Base-by-base conservation (phyloP, 495 filamentous ascomycete species). In the Pyronema omphalodes region DNA sequence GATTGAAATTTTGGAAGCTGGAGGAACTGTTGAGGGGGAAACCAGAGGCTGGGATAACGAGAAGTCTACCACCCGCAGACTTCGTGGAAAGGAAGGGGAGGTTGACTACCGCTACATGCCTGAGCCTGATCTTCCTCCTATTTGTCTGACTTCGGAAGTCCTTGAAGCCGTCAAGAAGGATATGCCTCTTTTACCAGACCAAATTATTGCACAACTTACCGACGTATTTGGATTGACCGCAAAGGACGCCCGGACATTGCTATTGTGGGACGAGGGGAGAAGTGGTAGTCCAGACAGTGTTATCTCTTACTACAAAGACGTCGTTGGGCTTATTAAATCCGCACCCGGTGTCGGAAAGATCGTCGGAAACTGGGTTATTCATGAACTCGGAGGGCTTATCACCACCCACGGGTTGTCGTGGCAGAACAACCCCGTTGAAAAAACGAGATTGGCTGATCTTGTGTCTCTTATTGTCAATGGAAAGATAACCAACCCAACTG, bases 61-160 rank as follows among this genome's bases (percentile, higher is more conserved):
- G 0, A 84, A 78, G 39, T 84, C 81, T 48, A 86, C 84, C 55
- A 88, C 83, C 15, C 73, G 70, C 44, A 75, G 77, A 18, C 67
- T 98, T 12, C 76, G 91, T 57, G 88, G 86, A 9, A 98, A 98
- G 67, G 91, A 98, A 63, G 93, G 91, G 40, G 88, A 94, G 61
- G 86, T 96, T 1, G 91, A 98, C 60, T 98, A 98, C 64, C 74
- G 91, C 44, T 98, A 96, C 66, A 96, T 98, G 93, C 91, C 91
- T 0, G 91, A 99, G 66, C 86, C 91, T 1, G 91, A 99, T 67
- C 70, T 99, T 8, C 75, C 75, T 0, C 85, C 93, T 0, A 71
- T 99, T 8, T 62, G 85, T 3, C 81, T 99, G 57, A 81, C 78
- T 9, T 58, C 75, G 40, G 80, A 84, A 44, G 70, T 95, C 5